phyloP scores from a whole-genome alignment of 495 filamentous ascomycete species.

The Sporormia fimetaria region DNA sequence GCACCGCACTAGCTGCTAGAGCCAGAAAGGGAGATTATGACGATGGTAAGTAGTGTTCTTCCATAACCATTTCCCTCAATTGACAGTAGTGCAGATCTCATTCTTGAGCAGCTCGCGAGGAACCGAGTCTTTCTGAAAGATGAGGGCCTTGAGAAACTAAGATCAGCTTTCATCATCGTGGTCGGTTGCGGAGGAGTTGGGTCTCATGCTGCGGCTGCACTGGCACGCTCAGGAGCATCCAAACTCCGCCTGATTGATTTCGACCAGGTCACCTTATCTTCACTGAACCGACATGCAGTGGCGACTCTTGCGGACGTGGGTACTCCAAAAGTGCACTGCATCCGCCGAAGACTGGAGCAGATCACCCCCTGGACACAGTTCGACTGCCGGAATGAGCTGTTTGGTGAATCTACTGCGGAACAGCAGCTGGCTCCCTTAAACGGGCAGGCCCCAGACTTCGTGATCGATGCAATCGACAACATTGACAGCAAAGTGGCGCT shows the following conservation, averaged over 20 bases:
- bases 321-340: conserved; percentile 81
- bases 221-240: conserved; percentile 79
- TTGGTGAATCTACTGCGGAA: conserved; percentile 53
- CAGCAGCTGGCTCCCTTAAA: conserved; percentile 53
- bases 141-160: conserved; percentile 65
- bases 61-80: conserved; percentile 8
- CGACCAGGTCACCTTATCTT: conserved; percentile 91
- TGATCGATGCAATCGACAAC: conserved; percentile 97
- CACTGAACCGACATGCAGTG: conserved; percentile 86
- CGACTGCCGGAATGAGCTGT: conserved; percentile 79
- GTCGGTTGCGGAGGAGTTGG: conserved; percentile 93
- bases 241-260: conserved; percentile 90
- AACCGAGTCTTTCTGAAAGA: conserved; percentile 87
- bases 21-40: conserved; percentile 86
- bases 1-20: conserved; percentile 61
- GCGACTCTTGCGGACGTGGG: conserved; percentile 91
- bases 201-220: conserved; percentile 75
- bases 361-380: conserved; percentile 86
- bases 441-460: conserved; percentile 63
- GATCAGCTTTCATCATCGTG: conserved; percentile 70
- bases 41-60: no score
- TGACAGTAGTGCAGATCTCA: conserved; percentile 52
- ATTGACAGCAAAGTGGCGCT: conserved; percentile 92
- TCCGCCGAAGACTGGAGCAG: conserved; percentile 65
- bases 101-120: conserved; percentile 89